These are phyloP conservation scores for Lophiotrema nucula DNA, from an alignment of 495 filamentous ascomycete genomes.

Conservation along the genomic window DNA sequence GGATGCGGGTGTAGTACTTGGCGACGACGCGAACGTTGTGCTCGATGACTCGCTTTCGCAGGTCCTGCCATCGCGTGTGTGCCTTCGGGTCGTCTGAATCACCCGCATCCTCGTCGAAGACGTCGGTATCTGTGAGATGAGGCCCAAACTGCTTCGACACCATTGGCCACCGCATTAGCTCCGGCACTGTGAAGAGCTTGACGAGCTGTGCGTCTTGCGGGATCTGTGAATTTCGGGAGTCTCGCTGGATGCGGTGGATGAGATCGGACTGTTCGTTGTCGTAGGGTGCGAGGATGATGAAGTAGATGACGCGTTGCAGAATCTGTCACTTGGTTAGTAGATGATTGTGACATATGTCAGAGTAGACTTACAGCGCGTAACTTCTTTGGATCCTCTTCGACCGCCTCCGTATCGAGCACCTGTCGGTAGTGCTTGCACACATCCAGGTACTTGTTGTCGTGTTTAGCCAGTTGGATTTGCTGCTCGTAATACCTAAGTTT, in stretches of 20 bases:
- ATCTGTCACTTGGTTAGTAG: constrained; percentile 54
- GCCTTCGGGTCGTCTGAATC: constrained; percentile 72
- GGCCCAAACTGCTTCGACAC: constrained; percentile 82
- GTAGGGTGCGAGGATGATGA: constrained; percentile 91
- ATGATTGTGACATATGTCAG: background rate
- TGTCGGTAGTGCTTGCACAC: constrained; percentile 96
- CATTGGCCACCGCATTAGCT: constrained; percentile 97
- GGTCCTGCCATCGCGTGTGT: constrained; percentile 80
- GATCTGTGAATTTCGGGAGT: constrained; percentile 55
- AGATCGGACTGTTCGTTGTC: constrained; percentile 99
- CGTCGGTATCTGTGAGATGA: constrained; percentile 84
- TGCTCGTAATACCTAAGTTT: constrained; percentile 97
- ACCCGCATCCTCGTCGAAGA: constrained; percentile 67
- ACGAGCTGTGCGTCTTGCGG: constrained; percentile 75
- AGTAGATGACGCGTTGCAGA: constrained; percentile 92
- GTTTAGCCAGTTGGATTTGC: constrained; percentile 90
- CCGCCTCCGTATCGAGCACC: constrained; percentile 90
- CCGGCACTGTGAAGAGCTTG: constrained; percentile 90
- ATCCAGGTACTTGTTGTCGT: constrained; percentile 94
- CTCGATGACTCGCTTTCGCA: constrained; percentile 97
- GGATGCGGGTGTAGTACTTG: constrained; percentile 97
- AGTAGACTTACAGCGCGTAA: constrained; percentile 69
- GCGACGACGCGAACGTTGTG: constrained; percentile 97
- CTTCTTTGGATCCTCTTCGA: constrained; percentile 83
- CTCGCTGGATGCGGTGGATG: constrained; percentile 81